Base-by-base conservation (phyloP, 768 basidiomycete genomes). In the Clitopilus hobsonii region DNA sequence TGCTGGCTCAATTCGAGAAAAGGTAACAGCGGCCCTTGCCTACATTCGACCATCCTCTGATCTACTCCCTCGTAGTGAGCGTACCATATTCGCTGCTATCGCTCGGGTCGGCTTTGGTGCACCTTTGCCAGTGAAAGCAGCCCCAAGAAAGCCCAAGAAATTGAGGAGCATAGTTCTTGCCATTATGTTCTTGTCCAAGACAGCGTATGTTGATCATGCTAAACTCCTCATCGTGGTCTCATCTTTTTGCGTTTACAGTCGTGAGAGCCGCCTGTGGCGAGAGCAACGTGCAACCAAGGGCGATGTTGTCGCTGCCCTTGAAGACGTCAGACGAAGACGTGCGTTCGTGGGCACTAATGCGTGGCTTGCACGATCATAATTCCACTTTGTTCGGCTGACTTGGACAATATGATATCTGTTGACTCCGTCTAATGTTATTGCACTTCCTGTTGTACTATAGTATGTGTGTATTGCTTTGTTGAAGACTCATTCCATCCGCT, bases 21-120 rank as follows among this genome's bases (percentile, higher is more conserved):
- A 87, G 84, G 91, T 91, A 51, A 58, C 79, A 6, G 8, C n/a
- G 56, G 8, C 6, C 20, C 51, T 54, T 32, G 22, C 27, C 24
- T 24, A 48, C 13, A 32, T 18, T 16, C 54, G n/a, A 5, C 18
- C 32, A 14, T 22, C 51, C 22, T 51, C 25, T 26, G 18, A 48
- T 28, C 16, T 10, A 18, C 23, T 11, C 30, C n/a, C 14, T 5
- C 10, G n/a, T 55, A 89, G 89, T 54, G 88, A 91, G 61, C 77
- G 78, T 59, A 85, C 79, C 52, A 86, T 93, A 32, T 74, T 89
- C 54, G 84, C 88, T 22, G 81, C 88, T 14, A 89, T 94, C 62
- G 84, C 91, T 6, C 75, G 76, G 41, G 85, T 91, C 59, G 91
- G 90, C 5, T 91, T 85, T 65, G 84, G 85, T 2, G 64, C 76